Percentiles rank a stretch among this genome's conserved stretches.
These are phyloP conservation scores for Candida albicans DNA, from an alignment of 1,139 yeast species.

Conservation along the genomic window DNA sequence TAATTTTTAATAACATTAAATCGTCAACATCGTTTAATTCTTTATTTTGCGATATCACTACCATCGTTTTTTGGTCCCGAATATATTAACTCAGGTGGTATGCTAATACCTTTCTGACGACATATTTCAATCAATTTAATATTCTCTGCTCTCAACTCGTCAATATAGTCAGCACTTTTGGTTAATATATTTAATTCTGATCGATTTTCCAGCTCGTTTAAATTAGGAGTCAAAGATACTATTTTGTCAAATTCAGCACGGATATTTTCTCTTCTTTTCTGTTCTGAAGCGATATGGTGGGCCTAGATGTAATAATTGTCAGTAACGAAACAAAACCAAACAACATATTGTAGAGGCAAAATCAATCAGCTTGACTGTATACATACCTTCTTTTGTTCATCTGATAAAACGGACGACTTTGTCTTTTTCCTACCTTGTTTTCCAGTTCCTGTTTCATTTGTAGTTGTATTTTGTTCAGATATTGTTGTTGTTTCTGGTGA, in stretches of 20 bases:
- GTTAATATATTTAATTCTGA: conserved; percentile 47
- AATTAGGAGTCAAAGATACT: conserved; percentile 43
- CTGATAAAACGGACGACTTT: conserved; percentile 37
- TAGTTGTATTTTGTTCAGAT: neutral
- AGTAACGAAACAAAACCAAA: conserved; percentile 7
- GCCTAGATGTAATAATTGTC: conserved; percentile 28
- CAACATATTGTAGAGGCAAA: too few relatives aligned
- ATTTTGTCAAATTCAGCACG: conserved; percentile 48
- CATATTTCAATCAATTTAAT: conserved; percentile 35
- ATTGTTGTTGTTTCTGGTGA: conserved; percentile 1
- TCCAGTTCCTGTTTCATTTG: conserved; percentile 2
- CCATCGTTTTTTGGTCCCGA: conserved; percentile 34
- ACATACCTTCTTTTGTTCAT: conserved; percentile 48
- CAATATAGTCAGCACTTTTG: conserved; percentile 49
- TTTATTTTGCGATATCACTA: conserved; percentile 17
- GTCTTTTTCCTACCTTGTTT: conserved; percentile 20
- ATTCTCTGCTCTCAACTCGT: conserved; percentile 42
- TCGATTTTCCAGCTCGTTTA: conserved; percentile 44
- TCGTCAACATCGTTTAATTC: neutral
- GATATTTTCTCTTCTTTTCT: conserved; percentile 48
- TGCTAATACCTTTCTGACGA: conserved; percentile 34
- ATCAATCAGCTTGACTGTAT: neutral
- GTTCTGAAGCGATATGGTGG: conserved; percentile 53
- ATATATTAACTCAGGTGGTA: conserved; percentile 40
- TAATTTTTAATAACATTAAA: too few relatives aligned